phyloP scores from a whole-genome alignment of 2,329 filamentous ascomycete species.

The Aspergillus thermomutatus region DNA sequence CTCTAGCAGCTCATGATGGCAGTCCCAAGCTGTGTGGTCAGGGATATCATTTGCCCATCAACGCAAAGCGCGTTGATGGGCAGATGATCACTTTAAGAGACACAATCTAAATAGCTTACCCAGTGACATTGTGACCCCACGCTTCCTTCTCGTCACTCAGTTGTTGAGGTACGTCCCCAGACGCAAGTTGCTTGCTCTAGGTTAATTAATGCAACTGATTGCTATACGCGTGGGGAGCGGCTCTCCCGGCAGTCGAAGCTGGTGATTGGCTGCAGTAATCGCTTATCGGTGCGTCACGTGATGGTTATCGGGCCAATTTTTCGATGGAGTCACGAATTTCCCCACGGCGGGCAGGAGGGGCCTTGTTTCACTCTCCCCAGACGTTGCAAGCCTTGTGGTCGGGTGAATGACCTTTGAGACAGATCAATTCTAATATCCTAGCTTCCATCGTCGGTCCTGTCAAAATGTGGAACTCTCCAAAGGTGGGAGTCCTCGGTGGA shows the following conservation, averaged over 20 bases:
- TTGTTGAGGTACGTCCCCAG: background rate
- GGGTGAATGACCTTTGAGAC: background rate
- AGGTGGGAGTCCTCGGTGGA: constrained; percentile 54
- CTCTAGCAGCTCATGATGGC: background rate
- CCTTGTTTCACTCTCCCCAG: constrained; percentile 1
- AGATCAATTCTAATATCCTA: background rate
- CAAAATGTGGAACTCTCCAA: constrained; percentile 39
- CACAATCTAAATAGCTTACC: constrained; percentile 18
- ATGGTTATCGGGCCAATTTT: constrained; percentile 15
- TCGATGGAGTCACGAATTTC: constrained; percentile 5
- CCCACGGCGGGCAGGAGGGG: constrained; percentile 16
- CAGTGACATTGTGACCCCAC: background rate
- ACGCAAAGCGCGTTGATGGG: background rate
- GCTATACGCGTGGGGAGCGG: constrained; percentile 8
- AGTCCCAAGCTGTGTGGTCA: background rate
- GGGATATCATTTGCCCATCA: background rate
- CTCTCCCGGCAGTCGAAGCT: constrained; percentile 3
- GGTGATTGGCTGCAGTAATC: constrained; percentile 13
- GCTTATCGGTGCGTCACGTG: constrained; percentile 23
- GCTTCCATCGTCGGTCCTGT: background rate
- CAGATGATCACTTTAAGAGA: background rate
- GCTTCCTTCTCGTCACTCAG: background rate
- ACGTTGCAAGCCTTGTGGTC: background rate
- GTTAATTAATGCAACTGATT: background rate
- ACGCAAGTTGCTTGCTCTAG: background rate